A percentile compares a stretch with the other conserved stretches of the same genome.
Evolutionary conservation across 2,329 filamentous ascomycete genomes (phyloP).

Genomic region (Trichoderma koningiopsis): DNA sequence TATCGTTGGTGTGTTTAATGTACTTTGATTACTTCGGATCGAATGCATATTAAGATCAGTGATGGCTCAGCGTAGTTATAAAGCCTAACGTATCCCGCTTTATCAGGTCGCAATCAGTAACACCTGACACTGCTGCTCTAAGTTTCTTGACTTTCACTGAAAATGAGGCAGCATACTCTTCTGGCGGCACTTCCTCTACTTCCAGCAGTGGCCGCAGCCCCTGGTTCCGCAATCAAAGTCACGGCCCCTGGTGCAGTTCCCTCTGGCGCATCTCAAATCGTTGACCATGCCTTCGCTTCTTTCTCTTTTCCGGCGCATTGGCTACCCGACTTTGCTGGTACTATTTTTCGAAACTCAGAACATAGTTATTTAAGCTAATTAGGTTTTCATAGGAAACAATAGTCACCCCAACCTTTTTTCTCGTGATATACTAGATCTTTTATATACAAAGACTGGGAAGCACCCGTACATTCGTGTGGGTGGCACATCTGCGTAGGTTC

Average conservation of each 20-base stretch:
- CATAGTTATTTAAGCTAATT: neutral
- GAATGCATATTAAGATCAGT: neutral
- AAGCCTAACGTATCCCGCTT: neutral
- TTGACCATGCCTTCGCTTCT: conserved; percentile 13
- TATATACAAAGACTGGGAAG: conserved; percentile 13
- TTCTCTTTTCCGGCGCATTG: conserved; percentile 15
- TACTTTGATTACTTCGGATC: neutral
- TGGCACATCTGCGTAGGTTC: conserved; percentile 8
- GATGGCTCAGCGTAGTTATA: neutral
- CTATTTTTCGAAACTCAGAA: neutral
- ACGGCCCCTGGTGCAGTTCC: neutral
- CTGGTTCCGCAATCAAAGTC: neutral
- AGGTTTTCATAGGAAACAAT: neutral
- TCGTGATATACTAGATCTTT: conserved; percentile 6
- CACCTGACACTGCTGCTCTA: no score
- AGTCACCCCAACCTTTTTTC: conserved; percentile 8
- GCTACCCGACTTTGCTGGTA: conserved; percentile 15
- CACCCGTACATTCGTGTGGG: conserved; percentile 6
- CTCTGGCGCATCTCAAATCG: neutral
- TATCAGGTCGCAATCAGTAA: no score
- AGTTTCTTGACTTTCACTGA: neutral
- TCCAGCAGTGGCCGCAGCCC: neutral
- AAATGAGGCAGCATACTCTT: neutral
- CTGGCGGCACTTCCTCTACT: neutral
- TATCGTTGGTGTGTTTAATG: neutral